Evolutionary conservation across 495 filamentous ascomycete species (phyloP).

Genomic region (Letharia columbiana): DNA sequence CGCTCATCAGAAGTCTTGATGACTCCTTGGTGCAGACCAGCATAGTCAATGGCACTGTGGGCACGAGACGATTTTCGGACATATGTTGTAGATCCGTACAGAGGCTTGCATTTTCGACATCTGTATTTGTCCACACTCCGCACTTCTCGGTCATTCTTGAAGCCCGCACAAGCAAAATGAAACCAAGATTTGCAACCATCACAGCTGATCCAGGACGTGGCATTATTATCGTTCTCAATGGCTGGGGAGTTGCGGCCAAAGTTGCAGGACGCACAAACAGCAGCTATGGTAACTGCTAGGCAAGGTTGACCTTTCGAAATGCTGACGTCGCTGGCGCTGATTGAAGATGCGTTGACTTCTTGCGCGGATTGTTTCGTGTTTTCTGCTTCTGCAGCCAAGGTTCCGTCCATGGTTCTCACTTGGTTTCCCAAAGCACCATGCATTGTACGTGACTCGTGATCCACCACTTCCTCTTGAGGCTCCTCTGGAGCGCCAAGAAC

Average conservation of each 20-base stretch:
- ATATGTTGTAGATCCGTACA: conserved; percentile 57
- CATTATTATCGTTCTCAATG: conserved; percentile 38
- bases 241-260: conserved; percentile 40
- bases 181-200: conserved; percentile 71
- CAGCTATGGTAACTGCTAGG: conserved; percentile 27
- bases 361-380: neutral
- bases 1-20: conserved; percentile 60
- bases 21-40: conserved; percentile 64
- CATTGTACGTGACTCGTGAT: conserved; percentile 12
- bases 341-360: neutral
- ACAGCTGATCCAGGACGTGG: conserved; percentile 63
- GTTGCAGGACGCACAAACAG: conserved; percentile 45
- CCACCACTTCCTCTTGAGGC: neutral
- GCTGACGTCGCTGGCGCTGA: neutral
- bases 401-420: neutral
- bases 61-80: conserved; percentile 55
- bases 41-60: conserved; percentile 67
- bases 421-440: conserved; percentile 5
- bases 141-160: conserved; percentile 60
- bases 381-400: neutral
- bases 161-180: conserved; percentile 63
- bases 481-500: neutral
- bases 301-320: conserved; percentile 3
- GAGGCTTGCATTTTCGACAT: conserved; percentile 50
- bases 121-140: conserved; percentile 66